These are phyloP conservation scores for Tausonia pullulans DNA, from an alignment of 1,284 basidiomycete genomes.

Conservation along the genomic window DNA sequence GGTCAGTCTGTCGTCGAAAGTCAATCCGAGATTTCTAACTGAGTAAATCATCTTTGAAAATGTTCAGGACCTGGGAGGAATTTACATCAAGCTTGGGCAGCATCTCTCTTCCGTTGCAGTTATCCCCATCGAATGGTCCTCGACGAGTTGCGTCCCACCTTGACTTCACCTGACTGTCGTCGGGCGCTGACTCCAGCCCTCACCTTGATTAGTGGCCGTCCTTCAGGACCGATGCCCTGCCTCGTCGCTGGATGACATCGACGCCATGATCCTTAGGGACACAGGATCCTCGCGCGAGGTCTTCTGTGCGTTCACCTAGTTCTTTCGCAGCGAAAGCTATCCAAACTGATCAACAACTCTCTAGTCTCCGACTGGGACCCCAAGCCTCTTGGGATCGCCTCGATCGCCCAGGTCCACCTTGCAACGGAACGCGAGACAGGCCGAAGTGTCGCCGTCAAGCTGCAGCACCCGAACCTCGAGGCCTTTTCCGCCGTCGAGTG, in stretches of 20 bases:
- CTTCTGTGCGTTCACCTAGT: slow-evolving; percentile 1
- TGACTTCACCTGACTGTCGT: no score
- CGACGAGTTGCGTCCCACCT: slow-evolving; percentile 31
- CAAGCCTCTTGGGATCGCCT: slow-evolving; percentile 87
- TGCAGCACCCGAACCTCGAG: slow-evolving; percentile 89
- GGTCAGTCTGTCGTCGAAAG: neutral
- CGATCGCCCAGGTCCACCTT: slow-evolving; percentile 84
- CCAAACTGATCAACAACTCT: neutral
- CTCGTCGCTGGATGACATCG: slow-evolving; percentile 57
- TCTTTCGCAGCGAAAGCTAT: neutral
- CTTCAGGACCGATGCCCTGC: slow-evolving; percentile 50
- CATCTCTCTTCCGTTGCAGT: slow-evolving; percentile 60
- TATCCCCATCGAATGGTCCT: slow-evolving; percentile 69
- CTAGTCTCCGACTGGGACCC: slow-evolving; percentile 66
- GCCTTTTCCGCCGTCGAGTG: slow-evolving; percentile 86
- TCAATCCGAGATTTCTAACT: neutral
- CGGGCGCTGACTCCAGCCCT: no score
- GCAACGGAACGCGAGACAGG: slow-evolving; percentile 62
- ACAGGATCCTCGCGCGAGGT: slow-evolving; percentile 49
- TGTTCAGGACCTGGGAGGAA: slow-evolving; percentile 37
- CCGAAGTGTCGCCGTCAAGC: slow-evolving; percentile 79
- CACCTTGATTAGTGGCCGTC: slow-evolving; percentile 1
- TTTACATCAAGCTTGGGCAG: slow-evolving; percentile 84
- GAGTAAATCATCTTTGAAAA: neutral
- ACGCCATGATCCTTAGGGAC: slow-evolving; percentile 58